Percentiles rank a stretch among this genome's conserved stretches.
Evolutionary conservation across 1,284 basidiomycete species (phyloP).

Genomic region (Moesziomyces aphidis): DNA sequence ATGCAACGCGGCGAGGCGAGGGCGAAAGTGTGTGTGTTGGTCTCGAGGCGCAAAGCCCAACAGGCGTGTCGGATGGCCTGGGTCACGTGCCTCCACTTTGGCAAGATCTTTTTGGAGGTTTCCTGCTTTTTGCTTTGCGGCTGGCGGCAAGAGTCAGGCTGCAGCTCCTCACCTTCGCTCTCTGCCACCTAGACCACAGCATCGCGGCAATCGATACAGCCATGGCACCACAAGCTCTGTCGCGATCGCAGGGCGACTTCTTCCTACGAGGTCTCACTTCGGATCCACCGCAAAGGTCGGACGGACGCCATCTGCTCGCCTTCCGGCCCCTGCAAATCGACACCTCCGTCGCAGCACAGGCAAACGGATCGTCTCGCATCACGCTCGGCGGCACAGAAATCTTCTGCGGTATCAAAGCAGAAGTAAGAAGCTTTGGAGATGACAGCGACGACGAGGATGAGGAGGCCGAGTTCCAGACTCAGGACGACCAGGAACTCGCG

Average conservation of each 20-base stretch:
- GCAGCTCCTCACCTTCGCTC: background rate
- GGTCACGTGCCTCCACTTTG: constrained; percentile 47
- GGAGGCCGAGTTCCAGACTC: constrained; percentile 31
- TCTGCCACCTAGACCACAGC: background rate
- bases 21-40: constrained; percentile 22
- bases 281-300: constrained; percentile 52
- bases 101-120: background rate
- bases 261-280: constrained; percentile 56
- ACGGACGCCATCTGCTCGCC: constrained; percentile 48
- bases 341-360: constrained; percentile 45
- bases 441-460: constrained; percentile 46
- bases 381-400: constrained; percentile 58
- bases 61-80: constrained; percentile 20
- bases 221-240: constrained; percentile 57
- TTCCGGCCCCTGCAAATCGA: constrained; percentile 56
- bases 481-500: constrained; percentile 44
- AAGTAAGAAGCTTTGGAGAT: constrained; percentile 49
- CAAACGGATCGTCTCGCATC: constrained; percentile 58
- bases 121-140: constrained; percentile 10
- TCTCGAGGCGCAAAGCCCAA: constrained; percentile 7
- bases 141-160: constrained; percentile 6
- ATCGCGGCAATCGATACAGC: background rate
- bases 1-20: background rate
- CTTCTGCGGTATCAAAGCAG: constrained; percentile 60
- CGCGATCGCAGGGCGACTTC: constrained; percentile 58